Conservation (phyloP, 257 asterid species). For the Ligustrum vulgare region DNA sequence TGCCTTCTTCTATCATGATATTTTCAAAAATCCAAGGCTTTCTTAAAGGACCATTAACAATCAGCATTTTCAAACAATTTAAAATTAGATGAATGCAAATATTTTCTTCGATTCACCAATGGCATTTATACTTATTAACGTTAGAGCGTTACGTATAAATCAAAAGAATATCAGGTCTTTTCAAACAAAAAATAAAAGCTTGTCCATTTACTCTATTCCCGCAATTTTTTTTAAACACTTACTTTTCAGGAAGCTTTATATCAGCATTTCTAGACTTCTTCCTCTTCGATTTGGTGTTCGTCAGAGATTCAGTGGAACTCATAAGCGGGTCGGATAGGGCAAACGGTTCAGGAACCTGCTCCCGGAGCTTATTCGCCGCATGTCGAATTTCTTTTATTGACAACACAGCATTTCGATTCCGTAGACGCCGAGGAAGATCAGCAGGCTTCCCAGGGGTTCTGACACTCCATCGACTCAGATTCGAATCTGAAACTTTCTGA, state of each 20-base stretch:
- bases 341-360: slow-evolving; percentile 29
- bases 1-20: slow-evolving; percentile 33
- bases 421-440: slow-evolving; percentile 51
- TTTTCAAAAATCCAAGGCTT: slow-evolving; percentile 27
- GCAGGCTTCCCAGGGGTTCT: slow-evolving; percentile 67
- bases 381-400: slow-evolving; percentile 58
- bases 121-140: slow-evolving; percentile 34
- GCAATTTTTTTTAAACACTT: slow-evolving; percentile 16
- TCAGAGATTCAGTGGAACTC: slow-evolving; percentile 26
- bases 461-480: slow-evolving; percentile 44
- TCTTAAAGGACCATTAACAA: slow-evolving; percentile 18
- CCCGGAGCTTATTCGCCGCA: slow-evolving; percentile 59
- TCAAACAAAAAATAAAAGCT: not conserved
- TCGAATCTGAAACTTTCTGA: slow-evolving; percentile 24
- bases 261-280: slow-evolving; percentile 28
- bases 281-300: slow-evolving; percentile 27
- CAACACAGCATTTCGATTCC: slow-evolving; percentile 47
- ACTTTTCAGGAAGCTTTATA: slow-evolving; percentile 69
- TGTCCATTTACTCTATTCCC: not conserved
- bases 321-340: slow-evolving; percentile 23
- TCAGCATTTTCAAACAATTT: too few species aligned
- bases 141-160: not conserved
- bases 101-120: slow-evolving; percentile 4
- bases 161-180: not conserved
- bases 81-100: too few species aligned